Evolutionary conservation across 2,329 filamentous ascomycete genomes (phyloP), one percentile per base, ranked within the genome.

Genomic region (Diaporthe vaccinii): DNA sequence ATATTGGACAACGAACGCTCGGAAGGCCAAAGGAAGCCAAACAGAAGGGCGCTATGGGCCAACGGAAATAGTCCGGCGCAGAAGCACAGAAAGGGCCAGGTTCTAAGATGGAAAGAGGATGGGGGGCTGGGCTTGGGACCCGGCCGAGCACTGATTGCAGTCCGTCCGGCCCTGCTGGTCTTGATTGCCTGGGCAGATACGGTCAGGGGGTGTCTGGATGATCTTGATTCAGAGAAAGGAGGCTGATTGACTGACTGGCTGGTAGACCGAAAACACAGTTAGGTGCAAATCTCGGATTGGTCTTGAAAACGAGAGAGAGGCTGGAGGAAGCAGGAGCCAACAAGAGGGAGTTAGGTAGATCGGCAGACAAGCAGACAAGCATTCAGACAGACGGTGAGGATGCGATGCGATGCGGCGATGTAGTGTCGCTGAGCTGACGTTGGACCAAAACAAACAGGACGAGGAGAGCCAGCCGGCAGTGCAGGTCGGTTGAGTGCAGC

Each of bases 171-270:
- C 46, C 46, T 68, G 65, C 49, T 68, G 65, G 65, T 53, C 22
- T 39, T 68, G 61, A 67, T 68, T 51, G 62, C 62, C 44, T 36
- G 31, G 20, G 4, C 39, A 28, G 44, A 68, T 53, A 68, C 46
- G 62, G 62, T 68, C 62, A 51, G 62, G 62, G 62, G 62, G 31
- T n/a, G 2, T 31, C 31, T 2, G 62, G 62, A 51, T 53, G 62
- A 68, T 68, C 62, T 68, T 68, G 62, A 68, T 68, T 68, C 62
- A 68, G 62, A 68, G 62, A 68, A 51, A 68, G 62, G 62, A 68
- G 62, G 44, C 44, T 68, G 62, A 25, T 31, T 68, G 44, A 41
- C n/a, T 61, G 36, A 15, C 58, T 34, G 55, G 34, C 25, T 14
- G 41, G 22, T 22, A 49, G 25, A 61, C 22, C 8, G 36, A 12